Evolutionary conservation across 2,329 filamentous ascomycete genomes (phyloP).

Genomic region (Talaromyces sp.): DNA sequence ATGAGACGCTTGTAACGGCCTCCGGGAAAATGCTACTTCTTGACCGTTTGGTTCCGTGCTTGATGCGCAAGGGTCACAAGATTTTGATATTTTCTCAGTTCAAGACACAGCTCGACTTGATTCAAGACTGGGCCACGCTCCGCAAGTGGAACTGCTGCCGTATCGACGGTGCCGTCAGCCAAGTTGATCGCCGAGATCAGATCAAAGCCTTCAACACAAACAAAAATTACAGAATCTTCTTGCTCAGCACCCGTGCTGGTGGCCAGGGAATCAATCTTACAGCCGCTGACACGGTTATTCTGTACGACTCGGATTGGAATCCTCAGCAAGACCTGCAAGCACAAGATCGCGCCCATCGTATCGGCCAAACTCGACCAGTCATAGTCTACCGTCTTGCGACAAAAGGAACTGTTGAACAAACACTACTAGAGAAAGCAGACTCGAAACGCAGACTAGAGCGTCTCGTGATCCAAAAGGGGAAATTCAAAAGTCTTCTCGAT

Average conservation of each 20-base stretch:
- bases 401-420: conserved; percentile 86
- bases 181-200: conserved; percentile 63
- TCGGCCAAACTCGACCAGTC: conserved; percentile 87
- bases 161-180: conserved; percentile 82
- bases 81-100: conserved; percentile 97
- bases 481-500: conserved; percentile 64
- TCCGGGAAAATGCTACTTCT: conserved; percentile 96
- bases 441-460: conserved; percentile 90
- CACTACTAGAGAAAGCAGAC: conserved; percentile 78
- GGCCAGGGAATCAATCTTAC: conserved; percentile 94
- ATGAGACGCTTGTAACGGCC: conserved; percentile 76
- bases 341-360: conserved; percentile 90
- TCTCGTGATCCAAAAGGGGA: conserved; percentile 89
- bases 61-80: conserved; percentile 75
- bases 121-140: conserved; percentile 81
- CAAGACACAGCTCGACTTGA: conserved; percentile 84
- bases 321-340: conserved; percentile 96
- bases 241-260: conserved; percentile 84
- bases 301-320: conserved; percentile 91
- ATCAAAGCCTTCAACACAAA: conserved; percentile 70
- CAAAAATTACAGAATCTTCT: conserved; percentile 65
- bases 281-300: conserved; percentile 83
- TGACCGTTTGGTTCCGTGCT: conserved; percentile 71
- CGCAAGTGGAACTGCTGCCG: conserved; percentile 77
- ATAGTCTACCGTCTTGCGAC: conserved; percentile 92